Evolutionary conservation across 352 stramenopile species (phyloP).

Genomic region (Peronospora farinosa): DNA sequence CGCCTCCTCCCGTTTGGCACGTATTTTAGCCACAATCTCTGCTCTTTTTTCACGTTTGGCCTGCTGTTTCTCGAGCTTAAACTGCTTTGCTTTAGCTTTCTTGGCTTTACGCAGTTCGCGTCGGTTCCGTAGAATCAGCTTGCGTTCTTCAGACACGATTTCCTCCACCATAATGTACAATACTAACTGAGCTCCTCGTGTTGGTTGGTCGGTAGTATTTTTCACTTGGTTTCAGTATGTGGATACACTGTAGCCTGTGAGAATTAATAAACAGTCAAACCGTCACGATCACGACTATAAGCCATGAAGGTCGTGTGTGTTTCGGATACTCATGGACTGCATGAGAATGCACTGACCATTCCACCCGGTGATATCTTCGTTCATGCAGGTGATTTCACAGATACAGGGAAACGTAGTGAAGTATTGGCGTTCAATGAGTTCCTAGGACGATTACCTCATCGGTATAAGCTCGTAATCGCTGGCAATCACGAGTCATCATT

Average conservation of each 20-base stretch:
- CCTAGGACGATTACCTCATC: slow-evolving; percentile 56
- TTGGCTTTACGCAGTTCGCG: slow-evolving; percentile 77
- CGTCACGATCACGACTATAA: neutral
- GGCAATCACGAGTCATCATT: slow-evolving; percentile 84
- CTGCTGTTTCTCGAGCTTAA: slow-evolving; percentile 60
- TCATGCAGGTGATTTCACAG: slow-evolving; percentile 87
- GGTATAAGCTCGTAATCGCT: slow-evolving; percentile 72
- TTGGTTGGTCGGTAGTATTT: neutral
- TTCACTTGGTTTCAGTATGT: neutral
- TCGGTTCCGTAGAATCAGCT: slow-evolving; percentile 40
- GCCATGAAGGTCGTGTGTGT: slow-evolving; percentile 63
- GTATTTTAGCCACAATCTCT: slow-evolving; percentile 71
- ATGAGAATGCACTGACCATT: slow-evolving; percentile 60
- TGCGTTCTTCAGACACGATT: slow-evolving; percentile 26
- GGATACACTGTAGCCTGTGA: neutral
- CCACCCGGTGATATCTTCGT: slow-evolving; percentile 80
- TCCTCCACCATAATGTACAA: slow-evolving; percentile 10
- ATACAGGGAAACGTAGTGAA: slow-evolving; percentile 56
- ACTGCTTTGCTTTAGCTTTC: slow-evolving; percentile 62
- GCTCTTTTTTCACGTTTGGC: slow-evolving; percentile 68
- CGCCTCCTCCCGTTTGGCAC: slow-evolving; percentile 59
- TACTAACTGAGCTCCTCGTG: neutral
- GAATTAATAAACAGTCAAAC: neutral
- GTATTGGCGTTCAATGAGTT: slow-evolving; percentile 68
- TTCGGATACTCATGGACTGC: slow-evolving; percentile 71